Base-by-base conservation (phyloP, 192 early-diverging fungal genomes). In the Backusella mclennaniae region DNA sequence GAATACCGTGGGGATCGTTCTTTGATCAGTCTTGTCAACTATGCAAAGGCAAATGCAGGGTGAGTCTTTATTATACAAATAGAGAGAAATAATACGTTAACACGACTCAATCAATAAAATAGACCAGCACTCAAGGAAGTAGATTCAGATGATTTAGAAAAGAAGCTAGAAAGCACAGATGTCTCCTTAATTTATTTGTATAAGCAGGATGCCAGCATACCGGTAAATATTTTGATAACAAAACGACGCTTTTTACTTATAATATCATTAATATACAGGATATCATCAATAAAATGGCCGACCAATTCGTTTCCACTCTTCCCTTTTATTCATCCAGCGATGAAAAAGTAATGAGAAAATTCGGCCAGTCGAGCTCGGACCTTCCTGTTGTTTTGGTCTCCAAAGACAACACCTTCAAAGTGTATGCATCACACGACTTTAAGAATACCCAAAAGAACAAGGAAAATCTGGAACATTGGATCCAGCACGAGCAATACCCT, bases 401-500 rank as follows among this genome's bases (percentile, higher is more conserved):
- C 17, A 95, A 94, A 69, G 92, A 93, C 66, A 84, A 88, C 23
- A 46, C 52, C 0, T 21, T 23, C 11, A 71, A 66, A 31, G 35
- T 79, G 52, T 85, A 73, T 71, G 14, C 75, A 29, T 74, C 81
- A 14, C 67, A 72, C 21, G 33, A 46, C 14, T 76, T 74, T 35
- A 19, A 49, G 15, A 71, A 49, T 14, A 75, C 66, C 4, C 66
- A 80, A 17, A 42, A 77, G 23, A 74, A 88, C 76, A 73, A 74
- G n/a, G 81, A 83, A 46, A 41, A 77, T 23, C 71, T 91, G 17
- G 84, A 85, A 69, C 80, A 84, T 68, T 94, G 90, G 89, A 89
- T 94, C 69, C 82, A 87, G 19, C 82, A 77, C 39, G 88, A 93
- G 80, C 90, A 90, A 46, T 88, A 88, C 75, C 90, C 94, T 23